Evolutionary conservation across 1,284 basidiomycete genomes (phyloP), one percentile per base, ranked within the genome.

Genomic region (Violaceomyces palustris): DNA sequence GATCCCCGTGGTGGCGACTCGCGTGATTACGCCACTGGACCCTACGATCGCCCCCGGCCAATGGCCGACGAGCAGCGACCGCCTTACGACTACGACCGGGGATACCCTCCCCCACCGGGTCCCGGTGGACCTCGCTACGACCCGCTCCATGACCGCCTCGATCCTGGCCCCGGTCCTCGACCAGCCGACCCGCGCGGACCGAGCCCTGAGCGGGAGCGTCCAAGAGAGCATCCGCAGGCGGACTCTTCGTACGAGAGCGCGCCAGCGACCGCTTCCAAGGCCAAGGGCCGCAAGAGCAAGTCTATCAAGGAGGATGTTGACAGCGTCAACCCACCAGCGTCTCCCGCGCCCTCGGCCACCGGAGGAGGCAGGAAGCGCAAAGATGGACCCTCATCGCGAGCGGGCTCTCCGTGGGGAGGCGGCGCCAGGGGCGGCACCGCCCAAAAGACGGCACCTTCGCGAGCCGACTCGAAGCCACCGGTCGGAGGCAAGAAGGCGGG

Each of bases 291-390:
- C 39, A 54, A 51, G 35, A 26, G 35, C 19, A n/a, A n/a, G n/a
- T n/a, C n/a, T n/a, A n/a, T n/a, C n/a, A 60, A 51, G 34, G 56
- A 60, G 14, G 56, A 60, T 39, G 29, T 51, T 25, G 56, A 60
- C 26, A 18, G 42, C 10, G 39, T 39, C 11, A 45, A 38, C 6
- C 48, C 44, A 10, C 55, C 55, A 17, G 41, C 47, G 10, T 60
- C 56, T 27, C 56, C 56, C 6, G 56, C 48, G 19, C 42, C 51
- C 6, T 60, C 56, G 34, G 48, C 51, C 15, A 49, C 55, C 33
- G 45, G 31, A 60, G 49, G 36, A 60, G 51, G 39, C 45, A 45
- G 39, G 54, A 55, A 33, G 24, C 46, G n/a, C n/a, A n/a, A n/a
- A n/a, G 39, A 39, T 2, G 42, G 48, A 8, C 17, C 7, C 6